These are phyloP conservation scores for Croton setiger DNA, from an alignment of 441 rosid genomes.

Conservation along the genomic window DNA sequence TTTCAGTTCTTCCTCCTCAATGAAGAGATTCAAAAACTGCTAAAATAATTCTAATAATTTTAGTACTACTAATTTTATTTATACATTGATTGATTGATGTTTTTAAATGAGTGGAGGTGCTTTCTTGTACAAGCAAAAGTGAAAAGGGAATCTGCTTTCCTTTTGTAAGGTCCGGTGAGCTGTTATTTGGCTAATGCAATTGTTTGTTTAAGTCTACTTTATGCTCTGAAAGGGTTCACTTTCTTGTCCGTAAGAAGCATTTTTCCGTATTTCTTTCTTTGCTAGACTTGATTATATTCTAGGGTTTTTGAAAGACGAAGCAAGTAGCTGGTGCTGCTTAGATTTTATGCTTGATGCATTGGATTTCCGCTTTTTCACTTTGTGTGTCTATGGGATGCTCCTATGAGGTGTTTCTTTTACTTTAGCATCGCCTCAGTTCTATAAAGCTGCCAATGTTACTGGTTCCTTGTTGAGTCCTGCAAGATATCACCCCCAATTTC, in stretches of 20 bases:
- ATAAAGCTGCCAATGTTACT: constrained; percentile 56
- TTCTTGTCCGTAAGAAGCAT: constrained; percentile 60
- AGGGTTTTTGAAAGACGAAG: constrained; percentile 37
- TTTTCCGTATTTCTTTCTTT: constrained; percentile 32
- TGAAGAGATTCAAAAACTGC: constrained; percentile 21
- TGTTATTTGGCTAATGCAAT: constrained; percentile 65
- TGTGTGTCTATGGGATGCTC: constrained; percentile 48
- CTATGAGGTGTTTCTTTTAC: constrained; percentile 39
- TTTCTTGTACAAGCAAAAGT: constrained; percentile 29
- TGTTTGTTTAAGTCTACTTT: constrained; percentile 50
- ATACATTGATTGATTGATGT: constrained; percentile 18
- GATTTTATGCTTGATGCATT: constrained; percentile 71
- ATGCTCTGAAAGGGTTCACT: constrained; percentile 91
- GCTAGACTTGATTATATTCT: constrained; percentile 38
- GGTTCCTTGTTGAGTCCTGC: constrained; percentile 64
- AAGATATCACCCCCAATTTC: constrained; percentile 56
- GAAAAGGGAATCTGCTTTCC: constrained; percentile 77
- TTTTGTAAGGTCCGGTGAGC: constrained; percentile 47
- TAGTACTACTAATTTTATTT: too few relatives aligned
- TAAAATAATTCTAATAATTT: constrained; percentile 1
- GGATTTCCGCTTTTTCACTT: constrained; percentile 43
- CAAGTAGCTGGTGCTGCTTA: constrained; percentile 43
- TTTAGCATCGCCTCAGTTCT: constrained; percentile 44
- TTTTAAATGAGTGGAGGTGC: constrained; percentile 31
- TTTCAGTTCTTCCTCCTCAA: constrained; percentile 23